Evolutionary conservation across 2,329 filamentous ascomycete genomes (phyloP), one percentile per base, ranked within the genome.

Genomic region (Rosellinia necatrix): DNA sequence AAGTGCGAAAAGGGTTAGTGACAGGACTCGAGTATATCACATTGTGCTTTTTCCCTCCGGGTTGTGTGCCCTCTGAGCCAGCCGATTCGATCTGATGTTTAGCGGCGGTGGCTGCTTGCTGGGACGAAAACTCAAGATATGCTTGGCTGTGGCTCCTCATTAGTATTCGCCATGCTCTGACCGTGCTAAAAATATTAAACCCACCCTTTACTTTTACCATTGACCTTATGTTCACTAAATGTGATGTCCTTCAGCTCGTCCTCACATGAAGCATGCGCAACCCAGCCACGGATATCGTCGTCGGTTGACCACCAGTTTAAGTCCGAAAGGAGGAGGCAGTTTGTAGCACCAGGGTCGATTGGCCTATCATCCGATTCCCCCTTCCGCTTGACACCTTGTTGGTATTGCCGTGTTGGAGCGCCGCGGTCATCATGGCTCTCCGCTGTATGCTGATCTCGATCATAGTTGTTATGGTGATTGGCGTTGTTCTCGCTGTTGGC

Each of bases 191-290:
- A 19, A 37, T 21, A 12, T 32, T 24, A 10, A 32, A 74, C 86
- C 62, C 81, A 96, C 92, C 94, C 93, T 78, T 97, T 97, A 75
- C 91, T 96, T 77, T 99, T 99, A 65, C 94, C 94, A 65, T 99
- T 99, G 43, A 97, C 92, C 72, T 99, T 99, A 75, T 97, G 94
- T 72, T 99, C 94, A 68, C 91, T 97, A 72, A 97, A 99, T 0
- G 92, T 96, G 48, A 99, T 85, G 59, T 97, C 94, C 67, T 90
- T 92, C 15, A 97, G 77, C 68, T 96, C 91, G 41, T 87, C 82
- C 72, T 97, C 94, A 64, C 86, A 90, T 2, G 83, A 84, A n/a
- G 89, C 90, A 62, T 90, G 82, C 63, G 86, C 86, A 21, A 89
- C 81, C 90, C 92, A 97, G 47, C 89, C 90, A 49, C 94, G 89